These are phyloP conservation scores for Arabis alpina DNA, from an alignment of 345 rosid genomes.

Conservation along the genomic window DNA sequence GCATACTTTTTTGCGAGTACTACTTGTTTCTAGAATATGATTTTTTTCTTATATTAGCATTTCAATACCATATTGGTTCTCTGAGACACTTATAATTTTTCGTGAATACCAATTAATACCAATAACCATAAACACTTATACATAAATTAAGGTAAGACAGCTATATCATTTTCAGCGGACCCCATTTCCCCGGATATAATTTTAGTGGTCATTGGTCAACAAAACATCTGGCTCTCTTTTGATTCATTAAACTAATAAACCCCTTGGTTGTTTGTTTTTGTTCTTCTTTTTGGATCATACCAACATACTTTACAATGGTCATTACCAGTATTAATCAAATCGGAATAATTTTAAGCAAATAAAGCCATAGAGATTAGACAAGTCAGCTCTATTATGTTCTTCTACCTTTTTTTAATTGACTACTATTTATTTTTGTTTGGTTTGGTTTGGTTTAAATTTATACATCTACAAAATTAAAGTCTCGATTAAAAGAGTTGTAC, in stretches of 20 bases:
- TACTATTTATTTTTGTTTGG: neutral
- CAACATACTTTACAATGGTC: constrained; percentile 21
- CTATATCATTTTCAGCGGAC: neutral
- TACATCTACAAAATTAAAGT: constrained; percentile 14
- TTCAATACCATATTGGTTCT: no score
- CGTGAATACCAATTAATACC: no score
- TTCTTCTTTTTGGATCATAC: neutral
- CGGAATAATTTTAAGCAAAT: neutral
- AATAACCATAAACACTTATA: no score
- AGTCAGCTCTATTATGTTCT: constrained; percentile 33
- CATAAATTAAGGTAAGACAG: neutral
- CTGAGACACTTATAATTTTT: no score
- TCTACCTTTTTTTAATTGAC: constrained; percentile 16
- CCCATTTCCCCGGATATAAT: constrained; percentile 27
- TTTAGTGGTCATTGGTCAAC: constrained; percentile 34
- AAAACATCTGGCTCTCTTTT: constrained; percentile 21
- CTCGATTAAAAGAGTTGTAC: constrained; percentile 1
- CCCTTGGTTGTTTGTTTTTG: neutral
- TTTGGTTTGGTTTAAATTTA: neutral
- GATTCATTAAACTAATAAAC: neutral
- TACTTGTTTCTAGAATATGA: no score
- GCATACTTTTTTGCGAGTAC: no score
- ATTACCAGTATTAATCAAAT: neutral
- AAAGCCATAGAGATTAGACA: constrained; percentile 13
- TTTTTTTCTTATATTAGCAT: no score